Evolutionary conservation across 1,284 basidiomycete species (phyloP).

Genomic region (Exobasidium rhododendri): DNA sequence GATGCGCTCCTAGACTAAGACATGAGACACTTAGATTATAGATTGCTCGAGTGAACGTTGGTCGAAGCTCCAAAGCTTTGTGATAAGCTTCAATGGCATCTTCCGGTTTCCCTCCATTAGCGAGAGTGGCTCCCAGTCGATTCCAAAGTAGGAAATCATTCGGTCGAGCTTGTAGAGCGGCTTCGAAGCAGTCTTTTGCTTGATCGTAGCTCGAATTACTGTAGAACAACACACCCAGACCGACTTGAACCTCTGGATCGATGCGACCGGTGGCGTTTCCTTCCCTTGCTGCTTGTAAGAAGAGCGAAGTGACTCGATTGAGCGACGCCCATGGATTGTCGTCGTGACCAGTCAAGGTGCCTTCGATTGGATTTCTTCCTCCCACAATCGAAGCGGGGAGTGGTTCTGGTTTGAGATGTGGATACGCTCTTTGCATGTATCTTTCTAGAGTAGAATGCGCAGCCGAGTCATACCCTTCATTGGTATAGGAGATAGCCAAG

Average conservation of each 20-base stretch:
- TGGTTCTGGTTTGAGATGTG: constrained; percentile 56
- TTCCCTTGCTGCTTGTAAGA: constrained; percentile 75
- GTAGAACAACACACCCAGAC: constrained; percentile 89
- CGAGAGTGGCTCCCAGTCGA: constrained; percentile 86
- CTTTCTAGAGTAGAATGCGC: constrained; percentile 82
- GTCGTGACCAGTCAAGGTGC: constrained; percentile 40
- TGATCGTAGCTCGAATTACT: constrained; percentile 73
- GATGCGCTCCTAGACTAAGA: constrained; percentile 91
- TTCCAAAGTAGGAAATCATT: constrained; percentile 97
- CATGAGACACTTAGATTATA: constrained; percentile 97
- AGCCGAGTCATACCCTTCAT: constrained; percentile 86
- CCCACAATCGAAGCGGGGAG: constrained; percentile 64
- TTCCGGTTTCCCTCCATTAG: constrained; percentile 91
- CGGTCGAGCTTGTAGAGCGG: constrained; percentile 74
- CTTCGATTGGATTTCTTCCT: constrained; percentile 57
- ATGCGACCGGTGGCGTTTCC: constrained; percentile 62
- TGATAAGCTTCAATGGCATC: constrained; percentile 92
- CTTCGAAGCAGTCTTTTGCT: constrained; percentile 85
- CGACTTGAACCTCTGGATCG: constrained; percentile 90
- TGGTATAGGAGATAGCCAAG: constrained; percentile 93
- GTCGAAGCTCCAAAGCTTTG: constrained; percentile 85
- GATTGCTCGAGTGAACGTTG: constrained; percentile 93
- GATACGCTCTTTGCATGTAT: constrained; percentile 78
- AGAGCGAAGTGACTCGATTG: constrained; percentile 75
- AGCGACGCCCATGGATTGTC: constrained; percentile 79